Base-by-base conservation (phyloP, 495 filamentous ascomycete species). In the Pseudotulostoma volvatum region DNA sequence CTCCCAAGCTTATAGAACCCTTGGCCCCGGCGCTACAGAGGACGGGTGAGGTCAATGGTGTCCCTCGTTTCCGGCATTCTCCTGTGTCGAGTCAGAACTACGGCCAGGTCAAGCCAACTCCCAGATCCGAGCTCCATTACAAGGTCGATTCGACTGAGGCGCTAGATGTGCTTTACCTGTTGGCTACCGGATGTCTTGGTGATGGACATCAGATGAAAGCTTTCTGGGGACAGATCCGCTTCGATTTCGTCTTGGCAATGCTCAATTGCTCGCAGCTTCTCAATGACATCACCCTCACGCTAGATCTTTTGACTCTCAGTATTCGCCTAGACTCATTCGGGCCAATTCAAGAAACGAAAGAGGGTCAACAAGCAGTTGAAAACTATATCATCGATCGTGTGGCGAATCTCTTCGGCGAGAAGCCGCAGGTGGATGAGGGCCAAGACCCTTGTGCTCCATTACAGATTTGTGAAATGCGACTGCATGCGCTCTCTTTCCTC, bases 221-320 rank as follows among this genome's bases (percentile, higher is more conserved):
- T 15, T 76, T 82, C 47, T 84, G 79, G 79, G 58, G 59, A 34
- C 45, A 54, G 18, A 67, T 81, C 32, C 64, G 73, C 11, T 67
- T 69, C 37, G 72, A 76, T 15, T 81, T 80, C 51, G 62, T 76
- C 13, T 49, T 81, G 13, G 66, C 79, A 51, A 71, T 79, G 59
- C 57, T 83, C 15, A 70, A 70, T 37, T 54, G 60, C 25, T 60
- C 61, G 21, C 73, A 76, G 33, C 79, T 67, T 1, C 51, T 79
- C n/a, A 42, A 56, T 1, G 69, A 79, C 31, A 71, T 82, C 34
- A 58, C 61, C n/a, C 51, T 71, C 5, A 71, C 68, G 39, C 49
- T 79, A 14, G 61, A 63, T 11, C 56, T 82, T 1, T 56, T 84
- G 2, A 60, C 60, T 19, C 78, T 74, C 0, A 78, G 75, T 36